phyloP scores from a whole-genome alignment of 2,329 filamentous ascomycete genomes.

The Xylariaceae sp. region DNA sequence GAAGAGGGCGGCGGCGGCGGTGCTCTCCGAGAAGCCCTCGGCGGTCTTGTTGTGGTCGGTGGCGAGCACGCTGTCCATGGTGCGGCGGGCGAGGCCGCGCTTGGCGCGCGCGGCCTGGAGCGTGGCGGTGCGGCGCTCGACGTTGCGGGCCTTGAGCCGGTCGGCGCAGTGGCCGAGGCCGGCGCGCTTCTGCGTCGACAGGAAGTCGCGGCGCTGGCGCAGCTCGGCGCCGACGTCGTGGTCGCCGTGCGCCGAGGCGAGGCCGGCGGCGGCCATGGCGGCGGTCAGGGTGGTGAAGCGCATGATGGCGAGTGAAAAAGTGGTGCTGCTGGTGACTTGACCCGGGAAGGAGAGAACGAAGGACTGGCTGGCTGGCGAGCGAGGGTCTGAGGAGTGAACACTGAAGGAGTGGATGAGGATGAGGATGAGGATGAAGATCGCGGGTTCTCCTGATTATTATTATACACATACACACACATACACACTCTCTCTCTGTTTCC shows the following conservation, averaged over 20 bases:
- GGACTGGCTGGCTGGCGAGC: no score
- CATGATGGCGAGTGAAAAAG: slow-evolving; percentile 10
- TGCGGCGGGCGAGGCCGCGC: slow-evolving; percentile 23
- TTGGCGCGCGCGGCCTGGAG: slow-evolving; percentile 35
- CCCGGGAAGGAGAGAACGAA: no score
- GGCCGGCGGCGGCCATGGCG: slow-evolving; percentile 13
- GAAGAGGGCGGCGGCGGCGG: slow-evolving; percentile 30
- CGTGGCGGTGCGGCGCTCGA: slow-evolving; percentile 34
- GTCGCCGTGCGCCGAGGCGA: slow-evolving; percentile 36
- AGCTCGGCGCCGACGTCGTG: slow-evolving; percentile 41
- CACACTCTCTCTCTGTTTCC: no score
- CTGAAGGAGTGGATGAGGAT: neutral
- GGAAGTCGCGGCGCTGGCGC: slow-evolving; percentile 39
- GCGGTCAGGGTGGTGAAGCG: slow-evolving; percentile 16
- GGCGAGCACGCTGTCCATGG: slow-evolving; percentile 26
- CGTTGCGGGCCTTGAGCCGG: slow-evolving; percentile 38
- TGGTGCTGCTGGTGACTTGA: no score
- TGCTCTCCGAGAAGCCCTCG: slow-evolving; percentile 24
- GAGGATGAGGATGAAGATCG: neutral
- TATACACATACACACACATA: no score
- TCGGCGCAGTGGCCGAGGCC: slow-evolving; percentile 39
- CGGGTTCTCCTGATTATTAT: no score
- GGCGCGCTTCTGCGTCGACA: slow-evolving; percentile 30
- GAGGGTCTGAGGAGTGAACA: no score
- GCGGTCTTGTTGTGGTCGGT: slow-evolving; percentile 31